Evolutionary conservation across 371 early-diverging fungal genomes (phyloP).

Genomic region (Rhizopus arrhizus): DNA sequence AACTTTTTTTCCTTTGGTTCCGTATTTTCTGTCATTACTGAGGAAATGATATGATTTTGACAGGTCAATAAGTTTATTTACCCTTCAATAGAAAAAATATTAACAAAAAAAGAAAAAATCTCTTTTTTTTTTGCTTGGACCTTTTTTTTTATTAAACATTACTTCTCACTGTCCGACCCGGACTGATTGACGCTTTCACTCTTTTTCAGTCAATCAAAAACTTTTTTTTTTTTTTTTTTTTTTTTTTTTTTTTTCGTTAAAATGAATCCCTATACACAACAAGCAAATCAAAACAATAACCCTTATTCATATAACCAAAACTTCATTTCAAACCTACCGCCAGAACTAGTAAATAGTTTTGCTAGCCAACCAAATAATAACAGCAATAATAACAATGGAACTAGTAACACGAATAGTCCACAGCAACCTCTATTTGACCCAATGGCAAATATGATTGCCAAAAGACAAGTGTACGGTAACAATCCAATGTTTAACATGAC

Average conservation of each 20-base stretch:
- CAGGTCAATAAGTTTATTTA: neutral
- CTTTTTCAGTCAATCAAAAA: neutral
- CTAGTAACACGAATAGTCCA: conserved; percentile 15
- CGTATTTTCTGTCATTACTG: too few species aligned
- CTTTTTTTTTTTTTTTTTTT: conserved; percentile 5
- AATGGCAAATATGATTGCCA: conserved; percentile 25
- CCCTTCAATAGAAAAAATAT: neutral
- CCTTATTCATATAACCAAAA: conserved; percentile 37
- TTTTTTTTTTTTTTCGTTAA: neutral
- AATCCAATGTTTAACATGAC: conserved; percentile 10
- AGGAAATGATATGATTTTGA: too few species aligned
- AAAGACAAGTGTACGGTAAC: conserved; percentile 27
- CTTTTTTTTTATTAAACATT: too few species aligned
- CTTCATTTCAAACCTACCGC: conserved; percentile 37
- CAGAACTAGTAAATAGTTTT: conserved; percentile 25
- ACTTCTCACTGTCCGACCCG: too few species aligned
- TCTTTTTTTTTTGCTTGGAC: too few species aligned
- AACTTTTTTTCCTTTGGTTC: neutral
- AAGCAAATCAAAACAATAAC: conserved; percentile 28
- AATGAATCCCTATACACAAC: conserved; percentile 42
- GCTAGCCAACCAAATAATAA: conserved; percentile 13
- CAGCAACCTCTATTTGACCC: conserved; percentile 11
- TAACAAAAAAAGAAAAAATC: too few species aligned
- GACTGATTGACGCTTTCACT: too few species aligned
- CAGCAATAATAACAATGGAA: neutral